These are phyloP conservation scores for Aspergillus sergii DNA, from an alignment of 2,329 filamentous ascomycete genomes.

Conservation along the genomic window DNA sequence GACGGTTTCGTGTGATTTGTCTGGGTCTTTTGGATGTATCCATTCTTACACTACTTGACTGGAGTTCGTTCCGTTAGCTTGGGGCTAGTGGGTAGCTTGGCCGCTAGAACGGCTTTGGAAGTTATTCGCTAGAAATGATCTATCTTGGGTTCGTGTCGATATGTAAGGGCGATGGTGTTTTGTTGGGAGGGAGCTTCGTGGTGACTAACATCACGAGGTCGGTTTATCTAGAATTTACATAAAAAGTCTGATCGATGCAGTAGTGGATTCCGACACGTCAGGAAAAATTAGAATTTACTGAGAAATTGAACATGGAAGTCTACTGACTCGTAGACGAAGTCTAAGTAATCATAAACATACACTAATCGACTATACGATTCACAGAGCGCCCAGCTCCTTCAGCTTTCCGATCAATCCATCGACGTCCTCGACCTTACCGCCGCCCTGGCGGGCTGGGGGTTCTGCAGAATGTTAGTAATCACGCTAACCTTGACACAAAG, in stretches of 20 bases:
- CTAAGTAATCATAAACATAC: conserved; percentile 21
- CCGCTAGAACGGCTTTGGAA: neutral
- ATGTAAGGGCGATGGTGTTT: neutral
- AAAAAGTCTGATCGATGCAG: neutral
- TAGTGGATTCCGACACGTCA: conserved; percentile 1
- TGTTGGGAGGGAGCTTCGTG: neutral
- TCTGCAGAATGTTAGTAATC: conserved; percentile 54
- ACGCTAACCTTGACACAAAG: conserved; percentile 6
- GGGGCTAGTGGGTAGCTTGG: neutral
- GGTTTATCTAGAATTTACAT: neutral
- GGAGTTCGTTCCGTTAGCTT: neutral
- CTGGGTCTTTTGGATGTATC: conserved; percentile 1
- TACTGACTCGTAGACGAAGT: conserved; percentile 1
- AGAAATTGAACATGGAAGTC: neutral
- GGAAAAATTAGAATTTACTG: neutral
- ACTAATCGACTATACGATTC: conserved; percentile 29
- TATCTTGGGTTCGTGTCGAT: neutral
- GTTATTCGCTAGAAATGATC: neutral
- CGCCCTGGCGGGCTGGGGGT: conserved; percentile 83
- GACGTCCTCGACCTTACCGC: conserved; percentile 96
- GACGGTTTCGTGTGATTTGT: neutral
- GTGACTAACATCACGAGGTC: neutral
- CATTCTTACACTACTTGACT: neutral
- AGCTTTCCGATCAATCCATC: conserved; percentile 91
- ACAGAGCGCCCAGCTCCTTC: conserved; percentile 93